Base-by-base conservation (phyloP, 2,329 filamentous ascomycete species). In the Zymoseptoria passerinii region DNA sequence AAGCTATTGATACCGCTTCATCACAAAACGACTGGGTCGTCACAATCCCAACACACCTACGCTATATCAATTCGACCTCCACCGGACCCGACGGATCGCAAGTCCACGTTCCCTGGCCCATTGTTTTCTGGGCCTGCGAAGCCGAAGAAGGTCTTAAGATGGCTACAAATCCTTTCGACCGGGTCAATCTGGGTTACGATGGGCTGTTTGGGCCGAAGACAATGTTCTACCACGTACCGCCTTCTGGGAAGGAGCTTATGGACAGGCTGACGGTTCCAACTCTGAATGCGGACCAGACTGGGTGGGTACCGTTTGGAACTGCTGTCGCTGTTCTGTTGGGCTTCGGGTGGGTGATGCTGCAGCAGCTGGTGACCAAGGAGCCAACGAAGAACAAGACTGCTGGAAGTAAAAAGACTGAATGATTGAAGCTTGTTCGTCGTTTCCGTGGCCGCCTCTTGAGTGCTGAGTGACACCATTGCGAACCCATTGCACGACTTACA, bases 51-150 rank as follows among this genome's bases (percentile, higher is more conserved):
- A 80, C 95, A 13, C 92, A 97, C 70, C 80, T 96, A 2, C 87
- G 92, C 29, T 97, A 96, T 71, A 79, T 95, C 4, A 72, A 75
- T 2, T 52, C 55, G 16, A 59, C 53, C 10, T 50, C 51, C 27
- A 51, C 55, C 18, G 13, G 54, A 8, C 65, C 78, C 4, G 61
- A 69, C 16, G 66, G 72, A 53, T 58, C 60, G 0, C 23, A 50
- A 20, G 20, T 67, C 18, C 40, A 49, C 4, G 73, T 85, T 0
- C 75, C 83, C n/a, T 72, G 94, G 0, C 92, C 92, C 0, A 82
- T 83, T 0, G 82, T 96, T 0, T 96, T 96, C 77, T 96, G 92
- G 92, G 90, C 91, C 0, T 97, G 92, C 69, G 79, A 82, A 7
- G 82, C 86, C 0, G 81, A 83, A 8, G 80, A 83, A 54, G 83